Base-by-base conservation (phyloP, 108 stramenopile genomes). In the Cyclotella baltica region DNA sequence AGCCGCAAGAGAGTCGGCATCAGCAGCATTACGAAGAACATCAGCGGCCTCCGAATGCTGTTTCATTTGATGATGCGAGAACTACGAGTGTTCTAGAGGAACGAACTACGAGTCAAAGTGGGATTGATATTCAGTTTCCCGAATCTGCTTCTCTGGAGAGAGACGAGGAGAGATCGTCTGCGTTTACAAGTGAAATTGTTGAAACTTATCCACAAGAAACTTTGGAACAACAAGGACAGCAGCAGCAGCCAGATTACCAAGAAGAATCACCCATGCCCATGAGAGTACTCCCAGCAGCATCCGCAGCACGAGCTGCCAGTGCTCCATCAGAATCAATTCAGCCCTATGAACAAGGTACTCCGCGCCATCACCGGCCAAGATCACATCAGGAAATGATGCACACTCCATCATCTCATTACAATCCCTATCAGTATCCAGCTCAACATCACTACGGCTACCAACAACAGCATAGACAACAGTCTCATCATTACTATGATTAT, bases 361-460 rank as follows among this genome's bases (percentile, higher is more conserved):
- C 38, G 18, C 20, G 43, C 5, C 64, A 43, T 65, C 4, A 47
- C 33, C 27, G 35, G 31, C 59, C 34, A 9, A 35, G 59, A 47
- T 47, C 64, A 19, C 43, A 11, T 1, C 64, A 47, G 27, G 64
- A 65, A 25, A 2, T 46, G 10, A 1, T n/a, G n/a, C n/a, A n/a
- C n/a, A n/a, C n/a, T n/a, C n/a, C 40, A 15, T 16, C n/a, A 23
- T 15, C 64, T 0, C 23, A 20, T 4, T 3, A 19, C 23, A 43
- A 43, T 47, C 43, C 64, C 13, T 10, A 43, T 43, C 40, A 20
- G 22, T 65, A 46, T 37, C 55, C 22, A 37, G 50, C 50, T 69
- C 67, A 69, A n/a, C 67, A 62, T 34, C 64, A 58, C 8, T 58
- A 75, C 50, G 53, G 56, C 23, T 38, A 25, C 31, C 64, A 43